Evolutionary conservation across 108 stramenopile species (phyloP).

Genomic region (Cyclotella atomus): DNA sequence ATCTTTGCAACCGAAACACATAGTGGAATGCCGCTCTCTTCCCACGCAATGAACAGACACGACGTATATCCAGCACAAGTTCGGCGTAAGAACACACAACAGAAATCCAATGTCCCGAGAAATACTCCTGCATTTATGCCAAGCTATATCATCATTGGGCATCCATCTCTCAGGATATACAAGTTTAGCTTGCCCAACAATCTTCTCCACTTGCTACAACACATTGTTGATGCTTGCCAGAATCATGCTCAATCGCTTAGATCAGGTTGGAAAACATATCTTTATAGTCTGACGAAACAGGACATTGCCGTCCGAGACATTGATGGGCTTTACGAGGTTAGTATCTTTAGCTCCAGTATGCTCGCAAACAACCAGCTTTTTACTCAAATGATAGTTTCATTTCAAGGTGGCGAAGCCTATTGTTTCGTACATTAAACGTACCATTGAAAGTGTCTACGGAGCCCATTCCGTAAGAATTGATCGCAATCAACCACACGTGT

Average conservation of each 20-base stretch:
- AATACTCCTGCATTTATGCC: constrained; percentile 6
- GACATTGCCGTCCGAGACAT: constrained; percentile 74
- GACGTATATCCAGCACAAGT: constrained; percentile 28
- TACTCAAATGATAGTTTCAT: too few species aligned
- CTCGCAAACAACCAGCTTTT: too few species aligned
- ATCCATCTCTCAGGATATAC: constrained; percentile 60
- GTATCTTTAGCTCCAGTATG: too few species aligned
- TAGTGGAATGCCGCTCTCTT: background rate
- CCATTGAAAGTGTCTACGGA: constrained; percentile 51
- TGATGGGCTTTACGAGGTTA: constrained; percentile 52
- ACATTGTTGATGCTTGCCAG: constrained; percentile 63
- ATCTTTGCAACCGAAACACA: background rate
- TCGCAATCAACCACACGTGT: constrained; percentile 80
- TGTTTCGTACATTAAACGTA: constrained; percentile 47
- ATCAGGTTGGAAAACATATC: constrained; percentile 68
- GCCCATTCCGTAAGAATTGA: constrained; percentile 51
- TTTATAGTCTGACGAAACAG: constrained; percentile 81
- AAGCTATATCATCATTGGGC: constrained; percentile 52
- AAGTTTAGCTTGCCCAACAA: constrained; percentile 58
- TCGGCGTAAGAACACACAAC: constrained; percentile 7
- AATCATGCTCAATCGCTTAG: constrained; percentile 44
- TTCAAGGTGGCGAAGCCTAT: constrained; percentile 69
- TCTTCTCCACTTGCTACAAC: constrained; percentile 53
- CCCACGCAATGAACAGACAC: background rate
- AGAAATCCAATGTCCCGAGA: background rate